These are phyloP conservation scores for Ilyonectria robusta DNA, from an alignment of 2,329 filamentous ascomycete genomes.

Conservation along the genomic window DNA sequence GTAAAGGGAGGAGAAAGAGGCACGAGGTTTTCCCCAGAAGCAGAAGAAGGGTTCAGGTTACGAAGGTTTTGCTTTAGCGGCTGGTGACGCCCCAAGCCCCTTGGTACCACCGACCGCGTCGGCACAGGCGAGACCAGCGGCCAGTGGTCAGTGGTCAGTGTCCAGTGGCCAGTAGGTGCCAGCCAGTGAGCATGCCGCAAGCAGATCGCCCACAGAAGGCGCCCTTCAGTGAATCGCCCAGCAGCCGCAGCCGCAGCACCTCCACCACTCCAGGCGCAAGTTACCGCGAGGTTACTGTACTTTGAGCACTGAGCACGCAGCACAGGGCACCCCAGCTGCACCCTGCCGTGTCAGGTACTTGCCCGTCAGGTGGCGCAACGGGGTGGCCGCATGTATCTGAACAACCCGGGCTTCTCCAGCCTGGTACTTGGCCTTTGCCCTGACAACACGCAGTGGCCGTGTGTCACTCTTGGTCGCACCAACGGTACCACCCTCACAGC, in stretches of 20 bases:
- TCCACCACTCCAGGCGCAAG: conserved; percentile 1
- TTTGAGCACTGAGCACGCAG: conserved; percentile 6
- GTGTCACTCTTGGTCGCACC: conserved; percentile 33
- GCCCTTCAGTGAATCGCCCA: conserved; percentile 11
- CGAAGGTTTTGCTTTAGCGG: conserved; percentile 57
- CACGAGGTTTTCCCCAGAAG: conserved; percentile 57
- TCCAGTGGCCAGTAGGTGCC: too few relatives aligned
- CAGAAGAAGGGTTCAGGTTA: conserved; percentile 54
- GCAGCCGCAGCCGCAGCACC: conserved; percentile 6
- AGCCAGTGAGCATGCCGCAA: conserved; percentile 41
- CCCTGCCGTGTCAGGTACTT: conserved; percentile 26
- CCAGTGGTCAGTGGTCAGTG: too few relatives aligned
- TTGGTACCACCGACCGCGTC: conserved; percentile 31
- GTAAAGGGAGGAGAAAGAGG: conserved; percentile 49
- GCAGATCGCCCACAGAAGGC: conserved; percentile 40
- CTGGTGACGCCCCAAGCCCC: conserved; percentile 46
- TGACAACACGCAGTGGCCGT: conserved; percentile 23
- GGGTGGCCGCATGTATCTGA: conserved; percentile 40
- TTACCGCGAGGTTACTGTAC: not conserved
- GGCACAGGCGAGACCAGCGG: conserved; percentile 36
- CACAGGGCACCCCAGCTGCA: conserved; percentile 19
- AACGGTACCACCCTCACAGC: conserved; percentile 13
- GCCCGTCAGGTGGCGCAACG: conserved; percentile 39
- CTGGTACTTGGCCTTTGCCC: conserved; percentile 29
- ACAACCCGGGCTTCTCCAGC: conserved; percentile 7